phyloP scores from a whole-genome alignment of 805 yeast species.

The Kazachstania kunashirensis region DNA sequence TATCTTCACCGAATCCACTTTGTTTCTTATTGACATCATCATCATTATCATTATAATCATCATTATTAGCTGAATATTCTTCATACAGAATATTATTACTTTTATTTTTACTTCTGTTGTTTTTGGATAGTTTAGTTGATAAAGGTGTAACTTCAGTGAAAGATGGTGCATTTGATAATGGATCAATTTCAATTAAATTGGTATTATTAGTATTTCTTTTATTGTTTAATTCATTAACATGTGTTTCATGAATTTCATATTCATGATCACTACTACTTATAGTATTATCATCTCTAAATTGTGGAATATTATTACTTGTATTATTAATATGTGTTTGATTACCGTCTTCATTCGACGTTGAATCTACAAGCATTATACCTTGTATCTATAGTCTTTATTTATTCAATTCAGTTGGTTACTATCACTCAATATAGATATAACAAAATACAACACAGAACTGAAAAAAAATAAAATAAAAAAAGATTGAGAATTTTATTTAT shows the following conservation, averaged over 20 bases:
- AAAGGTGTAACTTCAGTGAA: neutral
- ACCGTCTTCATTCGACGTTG: too few relatives aligned
- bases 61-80: neutral
- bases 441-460: too few relatives aligned
- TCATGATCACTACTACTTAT: neutral
- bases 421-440: too few relatives aligned
- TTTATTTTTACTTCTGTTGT: neutral
- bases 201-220: neutral
- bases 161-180: constrained; percentile 3
- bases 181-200: neutral
- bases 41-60: neutral
- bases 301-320: neutral
- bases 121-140: too few relatives aligned
- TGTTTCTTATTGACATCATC: neutral
- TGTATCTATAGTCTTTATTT: too few relatives aligned
- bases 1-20: constrained; percentile 3
- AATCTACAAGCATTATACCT: too few relatives aligned
- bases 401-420: too few relatives aligned
- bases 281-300: neutral
- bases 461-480: too few relatives aligned
- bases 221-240: neutral
- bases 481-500: too few relatives aligned
- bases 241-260: neutral
- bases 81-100: neutral
- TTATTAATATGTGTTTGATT: too few relatives aligned